A percentile compares a stretch with the other conserved stretches of the same genome.
phyloP scores from a whole-genome alignment of 2,329 filamentous ascomycete genomes.

The Helotiales sp. region DNA sequence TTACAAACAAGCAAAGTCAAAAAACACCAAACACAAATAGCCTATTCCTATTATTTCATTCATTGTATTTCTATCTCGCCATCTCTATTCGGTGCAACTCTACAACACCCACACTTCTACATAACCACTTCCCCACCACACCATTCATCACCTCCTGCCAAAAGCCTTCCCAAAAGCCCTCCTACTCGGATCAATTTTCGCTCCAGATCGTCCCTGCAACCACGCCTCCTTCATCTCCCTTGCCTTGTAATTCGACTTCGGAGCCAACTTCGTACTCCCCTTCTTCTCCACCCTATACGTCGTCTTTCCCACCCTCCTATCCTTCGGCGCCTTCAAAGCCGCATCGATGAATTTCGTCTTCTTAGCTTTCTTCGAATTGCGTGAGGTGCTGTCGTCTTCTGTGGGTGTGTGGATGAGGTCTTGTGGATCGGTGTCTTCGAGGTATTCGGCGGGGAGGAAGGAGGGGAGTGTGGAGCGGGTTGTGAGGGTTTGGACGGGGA shows the following conservation, averaged over 20 bases:
- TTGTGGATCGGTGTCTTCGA: conserved; percentile 37
- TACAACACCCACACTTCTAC: background rate
- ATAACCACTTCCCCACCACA: too few species aligned
- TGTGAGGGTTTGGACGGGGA: background rate
- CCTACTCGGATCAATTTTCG: conserved; percentile 26
- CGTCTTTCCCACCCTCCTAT: conserved; percentile 38
- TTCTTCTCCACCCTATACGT: conserved; percentile 39
- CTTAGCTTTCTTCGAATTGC: conserved; percentile 31
- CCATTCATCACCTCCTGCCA: conserved; percentile 29
- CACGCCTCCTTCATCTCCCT: conserved; percentile 39
- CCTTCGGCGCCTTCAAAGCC: conserved; percentile 39
- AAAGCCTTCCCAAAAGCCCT: conserved; percentile 37
- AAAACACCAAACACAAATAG: too few species aligned
- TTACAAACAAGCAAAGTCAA: too few species aligned
- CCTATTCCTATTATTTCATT: background rate
- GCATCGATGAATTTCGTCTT: conserved; percentile 39
- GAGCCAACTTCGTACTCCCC: conserved; percentile 34
- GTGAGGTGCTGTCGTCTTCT: background rate
- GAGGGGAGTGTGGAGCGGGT: conserved; percentile 32
- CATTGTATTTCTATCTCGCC: background rate
- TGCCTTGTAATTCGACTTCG: conserved; percentile 36
- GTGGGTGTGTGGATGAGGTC: conserved; percentile 5
- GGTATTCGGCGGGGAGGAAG: conserved; percentile 39
- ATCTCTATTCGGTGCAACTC: background rate
- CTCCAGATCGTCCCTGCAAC: conserved; percentile 37